These are phyloP conservation scores for Cyclotella baltica DNA, from an alignment of 108 stramenopile species.

Conservation along the genomic window DNA sequence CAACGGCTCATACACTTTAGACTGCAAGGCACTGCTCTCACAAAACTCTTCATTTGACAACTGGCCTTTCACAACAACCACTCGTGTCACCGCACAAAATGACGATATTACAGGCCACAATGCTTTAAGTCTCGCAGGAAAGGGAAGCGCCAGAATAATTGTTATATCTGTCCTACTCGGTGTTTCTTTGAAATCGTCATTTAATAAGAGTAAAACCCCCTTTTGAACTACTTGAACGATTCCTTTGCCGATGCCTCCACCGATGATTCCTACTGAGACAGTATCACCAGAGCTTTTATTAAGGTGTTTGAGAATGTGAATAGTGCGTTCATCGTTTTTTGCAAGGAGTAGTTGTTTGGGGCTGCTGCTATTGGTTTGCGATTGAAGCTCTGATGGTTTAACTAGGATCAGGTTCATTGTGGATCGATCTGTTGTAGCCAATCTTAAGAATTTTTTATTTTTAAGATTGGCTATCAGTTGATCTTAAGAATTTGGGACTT, in stretches of 20 bases:
- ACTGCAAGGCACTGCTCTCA: slow-evolving; percentile 25
- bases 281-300: slow-evolving; percentile 39
- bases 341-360: background rate
- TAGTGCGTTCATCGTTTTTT: slow-evolving; percentile 37
- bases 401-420: slow-evolving; percentile 25
- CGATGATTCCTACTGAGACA: slow-evolving; percentile 42
- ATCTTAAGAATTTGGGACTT: too few species aligned
- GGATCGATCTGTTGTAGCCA: too few species aligned
- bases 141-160: slow-evolving; percentile 38
- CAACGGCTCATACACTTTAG: slow-evolving; percentile 33
- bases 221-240: background rate
- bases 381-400: slow-evolving; percentile 1
- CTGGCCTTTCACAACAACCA: slow-evolving; percentile 31
- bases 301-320: slow-evolving; percentile 38
- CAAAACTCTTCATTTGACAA: slow-evolving; percentile 41
- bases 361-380: background rate
- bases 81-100: slow-evolving; percentile 33
- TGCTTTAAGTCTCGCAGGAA: slow-evolving; percentile 38
- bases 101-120: slow-evolving; percentile 50
- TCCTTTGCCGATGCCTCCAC: slow-evolving; percentile 33
- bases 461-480: too few species aligned
- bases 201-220: background rate
- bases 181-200: slow-evolving; percentile 6
- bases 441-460: too few species aligned
- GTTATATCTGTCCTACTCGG: slow-evolving; percentile 39